Base-by-base conservation (phyloP, 208 protist species). In the Leishmania guyanensis region DNA sequence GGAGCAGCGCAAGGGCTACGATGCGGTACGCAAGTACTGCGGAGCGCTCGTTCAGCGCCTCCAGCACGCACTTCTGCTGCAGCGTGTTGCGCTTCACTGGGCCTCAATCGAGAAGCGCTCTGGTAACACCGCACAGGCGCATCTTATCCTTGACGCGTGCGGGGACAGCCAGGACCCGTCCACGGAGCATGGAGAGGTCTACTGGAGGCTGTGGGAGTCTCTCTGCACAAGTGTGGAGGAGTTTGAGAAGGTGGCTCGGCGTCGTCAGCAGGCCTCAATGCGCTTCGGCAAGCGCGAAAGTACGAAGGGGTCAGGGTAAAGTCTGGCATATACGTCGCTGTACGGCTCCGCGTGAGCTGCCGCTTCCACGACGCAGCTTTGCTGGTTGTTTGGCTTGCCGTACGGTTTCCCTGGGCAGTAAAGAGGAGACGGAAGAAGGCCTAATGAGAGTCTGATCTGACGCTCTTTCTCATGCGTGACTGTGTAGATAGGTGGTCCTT, bases 151-250 rank as follows among this genome's bases (percentile, higher is more conserved):
- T 72, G 87, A 93, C 39, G 91, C 91, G 6, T 96, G 91, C 74
- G 88, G 86, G 39, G 88, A 92, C 54, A 94, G 88, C 33, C 94
- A 97, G 75, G 83, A 95, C 60, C 94, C 94, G 8, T 64, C 71
- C 12, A 91, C 84, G 46, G 50, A 75, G 20, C 86, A 91, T 73
- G 94, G 92, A 22, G 73, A 82, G 58, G 80, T 89, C 36, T 97
- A 92, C 80, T 97, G 94, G 92, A 79, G 79, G 26, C 78, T 93
- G 54, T 97, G 94, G 92, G 90, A 96, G 73, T 91, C 89, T 0
- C 89, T 94, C 64, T 97, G 92, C 70, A 81, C 77, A 43, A 87
- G 77, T 43, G 77, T 90, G 70, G 80, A 80, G 22, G 89, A 95
- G 84, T 94, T 95, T 54, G 91, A 93, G 76, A 85, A 83, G 64